Evolutionary conservation across 495 filamentous ascomycete species (phyloP), one percentile per base, ranked within the genome.

Genomic region (Penicillium waksmanii): DNA sequence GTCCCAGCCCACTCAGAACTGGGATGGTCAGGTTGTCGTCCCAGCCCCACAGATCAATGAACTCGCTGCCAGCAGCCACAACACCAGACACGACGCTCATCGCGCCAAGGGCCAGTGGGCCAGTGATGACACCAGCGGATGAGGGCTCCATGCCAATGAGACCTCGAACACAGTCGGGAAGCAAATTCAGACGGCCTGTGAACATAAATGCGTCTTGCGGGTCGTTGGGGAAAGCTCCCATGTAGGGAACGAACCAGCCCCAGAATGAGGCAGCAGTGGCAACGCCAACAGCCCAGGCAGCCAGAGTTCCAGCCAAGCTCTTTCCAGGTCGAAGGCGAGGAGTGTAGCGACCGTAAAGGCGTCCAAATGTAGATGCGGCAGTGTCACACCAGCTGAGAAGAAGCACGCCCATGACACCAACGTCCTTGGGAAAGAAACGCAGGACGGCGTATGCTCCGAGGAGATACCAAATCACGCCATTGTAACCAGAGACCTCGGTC

Each of bases 1-100:
- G 86, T 9, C 95, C 94, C 15, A 96, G 69, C 13, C 92, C 92
- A 70, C 91, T 96, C 51, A 98, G 75, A 40, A 96, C 86, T 12
- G 95, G 95, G 72, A 98, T 98, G 36, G 94, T 96, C 58, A 98
- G 78, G 75, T 98, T 98, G 77, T 98, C 95, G 70, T 98, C 95
- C 90, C 90, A 91, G 27, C 91, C 88, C 69, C 90, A 97, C 0
- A 96, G 63, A 76, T 98, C 92, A 54, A 96, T 81, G 31, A 94
- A 92, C 76, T 98, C 95, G 69, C 92, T 96, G 34, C 86, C 85
- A 51, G 90, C 88, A 12, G 91, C 96, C 55, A 94, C 86, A 35
- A 97, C 67, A 8, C 95, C 95, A 15, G 94, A 92, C 73, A 92
- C 89, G 21, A 96, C 62, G 70, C 91, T 93, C 86, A 97, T 87